A percentile compares a stretch with the other conserved stretches of the same genome.
Conservation (phyloP, 1,284 basidiomycete species). For the Porogramme epimiltina region DNA sequence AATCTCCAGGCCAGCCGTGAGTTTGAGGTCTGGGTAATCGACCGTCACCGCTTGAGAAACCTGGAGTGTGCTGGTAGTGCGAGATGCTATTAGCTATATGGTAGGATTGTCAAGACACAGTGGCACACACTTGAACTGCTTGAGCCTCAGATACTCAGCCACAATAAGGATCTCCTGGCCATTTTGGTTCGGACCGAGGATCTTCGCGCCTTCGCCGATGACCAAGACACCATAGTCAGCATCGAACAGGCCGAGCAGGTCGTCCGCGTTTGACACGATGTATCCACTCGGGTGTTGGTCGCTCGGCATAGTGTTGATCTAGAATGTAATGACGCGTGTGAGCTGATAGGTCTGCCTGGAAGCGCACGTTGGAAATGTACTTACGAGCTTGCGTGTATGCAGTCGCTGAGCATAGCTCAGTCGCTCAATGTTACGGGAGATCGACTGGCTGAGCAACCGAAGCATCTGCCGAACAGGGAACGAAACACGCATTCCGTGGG, state of each 20-base stretch:
- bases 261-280: constrained; percentile 87
- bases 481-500: constrained; percentile 79
- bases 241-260: constrained; percentile 81
- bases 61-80: constrained; percentile 48
- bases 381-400: constrained; percentile 74
- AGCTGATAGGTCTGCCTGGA: not conserved
- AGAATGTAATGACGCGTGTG: constrained; percentile 6
- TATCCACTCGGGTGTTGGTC: constrained; percentile 80
- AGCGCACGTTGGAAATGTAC: constrained; percentile 5
- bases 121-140: constrained; percentile 64
- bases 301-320: constrained; percentile 81
- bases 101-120: too few species aligned
- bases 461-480: constrained; percentile 86
- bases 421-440: constrained; percentile 84
- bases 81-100: too few species aligned
- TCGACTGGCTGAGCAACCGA: constrained; percentile 79
- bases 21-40: constrained; percentile 78
- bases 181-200: constrained; percentile 78
- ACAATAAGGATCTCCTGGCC: constrained; percentile 87
- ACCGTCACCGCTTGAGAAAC: constrained; percentile 69
- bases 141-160: constrained; percentile 83
- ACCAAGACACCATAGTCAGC: constrained; percentile 86
- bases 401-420: constrained; percentile 81
- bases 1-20: constrained; percentile 69
- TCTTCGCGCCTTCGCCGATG: constrained; percentile 86